Percentiles rank a stretch among this genome's conserved stretches.
Evolutionary conservation across 495 filamentous ascomycete genomes (phyloP).

Genomic region (Penicillium maclennaniae): DNA sequence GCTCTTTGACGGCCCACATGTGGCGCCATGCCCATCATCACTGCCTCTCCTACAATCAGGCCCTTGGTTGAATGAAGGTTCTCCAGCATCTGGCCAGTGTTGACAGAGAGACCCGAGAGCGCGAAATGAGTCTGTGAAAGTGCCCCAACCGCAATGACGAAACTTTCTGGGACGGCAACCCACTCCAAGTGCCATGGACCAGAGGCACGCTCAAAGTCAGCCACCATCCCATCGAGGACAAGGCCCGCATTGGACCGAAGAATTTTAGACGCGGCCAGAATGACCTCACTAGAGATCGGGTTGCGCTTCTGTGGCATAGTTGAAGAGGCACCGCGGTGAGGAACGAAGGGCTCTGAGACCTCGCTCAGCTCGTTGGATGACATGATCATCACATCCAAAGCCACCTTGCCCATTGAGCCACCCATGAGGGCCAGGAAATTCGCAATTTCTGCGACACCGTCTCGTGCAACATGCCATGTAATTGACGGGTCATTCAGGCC

Average conservation of each 20-base stretch:
- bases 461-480: slow-evolving; percentile 46
- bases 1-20: slow-evolving; percentile 45
- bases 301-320: slow-evolving; percentile 57
- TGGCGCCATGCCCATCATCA: slow-evolving; percentile 54
- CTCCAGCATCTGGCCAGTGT: slow-evolving; percentile 40
- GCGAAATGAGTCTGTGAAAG: slow-evolving; percentile 48
- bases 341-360: slow-evolving; percentile 52
- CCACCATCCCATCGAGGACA: slow-evolving; percentile 51
- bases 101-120: slow-evolving; percentile 44
- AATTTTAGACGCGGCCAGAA: slow-evolving; percentile 48
- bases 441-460: slow-evolving; percentile 47
- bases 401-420: slow-evolving; percentile 48
- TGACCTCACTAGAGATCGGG: slow-evolving; percentile 51
- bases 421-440: slow-evolving; percentile 50
- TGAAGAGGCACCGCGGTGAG: slow-evolving; percentile 49
- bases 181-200: slow-evolving; percentile 55
- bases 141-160: slow-evolving; percentile 47
- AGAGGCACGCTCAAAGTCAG: slow-evolving; percentile 51
- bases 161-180: slow-evolving; percentile 50
- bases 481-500: slow-evolving; percentile 39
- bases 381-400: slow-evolving; percentile 54
- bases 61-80: slow-evolving; percentile 48
- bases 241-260: slow-evolving; percentile 47
- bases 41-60: slow-evolving; percentile 52
- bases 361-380: slow-evolving; percentile 52